A percentile compares a stretch with the other conserved stretches of the same genome.
These are phyloP conservation scores for Pyrenophora tritici-repentis DNA, from an alignment of 2,329 filamentous ascomycete species.

Conservation along the genomic window DNA sequence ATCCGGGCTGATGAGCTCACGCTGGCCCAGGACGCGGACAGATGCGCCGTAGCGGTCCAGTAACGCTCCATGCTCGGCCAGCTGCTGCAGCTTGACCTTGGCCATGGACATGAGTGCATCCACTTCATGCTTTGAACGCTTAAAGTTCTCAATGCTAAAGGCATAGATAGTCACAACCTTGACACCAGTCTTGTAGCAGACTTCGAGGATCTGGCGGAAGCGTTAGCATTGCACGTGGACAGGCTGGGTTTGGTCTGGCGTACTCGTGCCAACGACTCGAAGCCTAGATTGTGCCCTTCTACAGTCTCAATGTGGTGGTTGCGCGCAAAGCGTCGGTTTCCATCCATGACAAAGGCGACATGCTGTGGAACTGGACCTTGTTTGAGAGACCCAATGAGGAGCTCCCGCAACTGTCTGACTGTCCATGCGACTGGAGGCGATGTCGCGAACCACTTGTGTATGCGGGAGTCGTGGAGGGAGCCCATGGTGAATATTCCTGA, in stretches of 20 bases:
- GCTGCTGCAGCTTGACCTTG: conserved; percentile 89
- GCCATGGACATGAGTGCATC: conserved; percentile 97
- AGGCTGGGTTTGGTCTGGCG: conserved; percentile 33
- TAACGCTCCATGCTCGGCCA: conserved; percentile 90
- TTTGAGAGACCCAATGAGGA: conserved; percentile 84
- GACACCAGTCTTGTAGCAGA: conserved; percentile 97
- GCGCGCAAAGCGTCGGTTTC: conserved; percentile 89
- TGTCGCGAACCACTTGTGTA: conserved; percentile 77
- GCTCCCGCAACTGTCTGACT: conserved; percentile 76
- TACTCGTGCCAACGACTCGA: conserved; percentile 89
- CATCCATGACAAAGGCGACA: conserved; percentile 99
- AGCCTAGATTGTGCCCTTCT: conserved; percentile 93
- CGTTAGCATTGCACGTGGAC: conserved; percentile 40
- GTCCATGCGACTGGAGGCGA: conserved; percentile 92
- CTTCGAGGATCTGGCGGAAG: conserved; percentile 73
- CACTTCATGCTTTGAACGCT: conserved; percentile 93
- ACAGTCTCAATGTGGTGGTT: conserved; percentile 93
- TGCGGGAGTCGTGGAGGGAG: conserved; percentile 63
- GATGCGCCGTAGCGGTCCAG: conserved; percentile 90
- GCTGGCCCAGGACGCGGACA: conserved; percentile 82
- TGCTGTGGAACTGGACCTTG: conserved; percentile 93
- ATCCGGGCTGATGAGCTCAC: conserved; percentile 81
- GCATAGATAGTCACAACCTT: conserved; percentile 97
- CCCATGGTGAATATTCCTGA: conserved; percentile 36
- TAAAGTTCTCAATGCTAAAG: conserved; percentile 99